A percentile compares a stretch with the other conserved stretches of the same genome.
Evolutionary conservation across 192 early-diverging fungal species (phyloP).

Genomic region (Thamnidium elegans): DNA sequence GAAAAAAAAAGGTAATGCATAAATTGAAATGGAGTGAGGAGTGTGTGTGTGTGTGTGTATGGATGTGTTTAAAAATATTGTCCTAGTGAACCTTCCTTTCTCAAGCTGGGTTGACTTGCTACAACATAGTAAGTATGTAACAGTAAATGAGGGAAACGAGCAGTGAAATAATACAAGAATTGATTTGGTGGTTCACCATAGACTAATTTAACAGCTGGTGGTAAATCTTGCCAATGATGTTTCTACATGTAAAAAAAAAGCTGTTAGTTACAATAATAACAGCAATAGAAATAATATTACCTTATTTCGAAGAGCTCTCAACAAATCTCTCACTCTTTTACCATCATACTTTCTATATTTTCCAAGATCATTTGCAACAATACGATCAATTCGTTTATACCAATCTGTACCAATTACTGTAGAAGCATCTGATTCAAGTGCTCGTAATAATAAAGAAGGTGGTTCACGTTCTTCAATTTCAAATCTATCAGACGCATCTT

Average conservation of each 20-base stretch:
- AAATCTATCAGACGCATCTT: conserved; percentile 93
- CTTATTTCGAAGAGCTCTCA: conserved; percentile 93
- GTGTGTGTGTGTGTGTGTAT: too few species aligned
- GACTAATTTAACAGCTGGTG: conserved; percentile 66
- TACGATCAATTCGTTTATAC: conserved; percentile 69
- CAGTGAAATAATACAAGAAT: conserved; percentile 87
- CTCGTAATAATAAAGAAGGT: conserved; percentile 59
- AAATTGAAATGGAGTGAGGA: not conserved
- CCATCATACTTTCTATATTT: conserved; percentile 95
- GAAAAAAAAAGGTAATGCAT: not conserved
- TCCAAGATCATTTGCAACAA: conserved; percentile 74
- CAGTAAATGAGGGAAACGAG: conserved; percentile 84
- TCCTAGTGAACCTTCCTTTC: conserved; percentile 62
- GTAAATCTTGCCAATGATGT: conserved; percentile 95
- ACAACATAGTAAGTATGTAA: conserved; percentile 88
- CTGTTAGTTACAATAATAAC: not conserved
- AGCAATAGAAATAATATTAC: conserved; percentile 37
- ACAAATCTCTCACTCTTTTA: conserved; percentile 75
- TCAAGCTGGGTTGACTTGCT: conserved; percentile 55
- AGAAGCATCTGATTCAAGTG: conserved; percentile 58
- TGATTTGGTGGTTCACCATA: conserved; percentile 85
- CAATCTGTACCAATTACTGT: conserved; percentile 74
- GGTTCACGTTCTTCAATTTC: conserved; percentile 83
- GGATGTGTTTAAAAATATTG: conserved; percentile 54
- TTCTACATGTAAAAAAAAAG: conserved; percentile 52